Percentiles rank a stretch among this genome's conserved stretches.
phyloP scores from a whole-genome alignment of 768 basidiomycete species.

The Russula abietina region DNA sequence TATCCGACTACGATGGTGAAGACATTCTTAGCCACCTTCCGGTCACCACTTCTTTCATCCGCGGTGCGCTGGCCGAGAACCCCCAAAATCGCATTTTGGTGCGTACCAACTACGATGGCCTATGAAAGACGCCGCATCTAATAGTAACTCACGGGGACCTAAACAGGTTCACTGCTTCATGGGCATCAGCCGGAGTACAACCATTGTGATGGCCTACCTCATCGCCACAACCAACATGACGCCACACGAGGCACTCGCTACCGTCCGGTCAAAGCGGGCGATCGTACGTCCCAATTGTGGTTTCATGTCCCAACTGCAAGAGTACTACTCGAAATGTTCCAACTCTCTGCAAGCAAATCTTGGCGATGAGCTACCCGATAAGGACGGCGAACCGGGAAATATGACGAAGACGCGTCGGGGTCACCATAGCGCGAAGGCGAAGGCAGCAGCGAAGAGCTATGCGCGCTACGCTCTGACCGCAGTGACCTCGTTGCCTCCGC shows the following conservation, averaged over 20 bases:
- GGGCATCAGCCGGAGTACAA: conserved; percentile 71
- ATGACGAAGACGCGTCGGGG: not conserved
- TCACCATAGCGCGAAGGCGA: not conserved
- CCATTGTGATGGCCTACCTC: conserved; percentile 67
- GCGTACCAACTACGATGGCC: conserved; percentile 26
- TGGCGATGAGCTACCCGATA: not conserved
- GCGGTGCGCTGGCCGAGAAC: conserved; percentile 40
- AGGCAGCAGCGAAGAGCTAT: not conserved
- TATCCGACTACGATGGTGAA: conserved; percentile 38
- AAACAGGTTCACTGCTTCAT: conserved; percentile 70
- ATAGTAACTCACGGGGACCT: not conserved
- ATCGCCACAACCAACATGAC: conserved; percentile 30
- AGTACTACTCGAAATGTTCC: conserved; percentile 19
- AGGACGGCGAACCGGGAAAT: not conserved
- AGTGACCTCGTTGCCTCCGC: not conserved
- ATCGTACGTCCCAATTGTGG: conserved; percentile 32
- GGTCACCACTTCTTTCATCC: conserved; percentile 48
- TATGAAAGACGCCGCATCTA: not conserved
- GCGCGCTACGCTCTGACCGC: not conserved
- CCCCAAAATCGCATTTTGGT: conserved; percentile 46
- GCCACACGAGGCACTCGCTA: conserved; percentile 27
- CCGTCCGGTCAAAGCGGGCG: conserved; percentile 25
- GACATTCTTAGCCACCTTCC: conserved; percentile 45
- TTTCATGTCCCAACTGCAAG: conserved; percentile 31
- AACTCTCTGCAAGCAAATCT: conserved; percentile 3